phyloP scores from a whole-genome alignment of 2,329 filamentous ascomycete genomes.

The Curvularia verruculosa region DNA sequence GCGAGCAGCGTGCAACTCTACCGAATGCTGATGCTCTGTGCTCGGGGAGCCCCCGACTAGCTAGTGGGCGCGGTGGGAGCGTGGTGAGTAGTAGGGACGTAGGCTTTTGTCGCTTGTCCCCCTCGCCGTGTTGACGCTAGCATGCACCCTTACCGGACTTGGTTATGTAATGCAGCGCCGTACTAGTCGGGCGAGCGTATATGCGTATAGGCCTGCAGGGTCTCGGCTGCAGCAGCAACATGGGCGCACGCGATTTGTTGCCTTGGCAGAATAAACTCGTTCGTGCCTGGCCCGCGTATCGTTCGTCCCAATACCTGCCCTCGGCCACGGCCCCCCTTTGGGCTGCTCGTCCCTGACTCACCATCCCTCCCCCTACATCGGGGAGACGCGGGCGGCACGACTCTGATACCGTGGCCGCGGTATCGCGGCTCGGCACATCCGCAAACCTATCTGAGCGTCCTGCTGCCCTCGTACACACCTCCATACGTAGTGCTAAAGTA shows the following conservation, averaged over 20 bases:
- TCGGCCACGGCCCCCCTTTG: conserved; percentile 14
- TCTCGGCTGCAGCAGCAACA: conserved; percentile 1
- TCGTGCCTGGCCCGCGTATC: conserved; percentile 11
- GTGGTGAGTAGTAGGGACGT: no score
- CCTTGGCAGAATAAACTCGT: not conserved
- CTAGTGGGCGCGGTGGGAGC: no score
- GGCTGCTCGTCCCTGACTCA: conserved; percentile 15
- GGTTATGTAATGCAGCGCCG: no score
- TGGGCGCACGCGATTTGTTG: not conserved
- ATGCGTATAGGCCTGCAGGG: no score
- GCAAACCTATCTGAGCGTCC: conserved; percentile 18
- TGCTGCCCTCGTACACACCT: not conserved
- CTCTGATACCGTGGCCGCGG: conserved; percentile 26
- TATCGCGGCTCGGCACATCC: conserved; percentile 28
- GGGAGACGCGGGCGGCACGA: conserved; percentile 19
- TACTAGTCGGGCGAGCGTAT: no score
- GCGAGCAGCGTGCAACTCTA: not conserved
- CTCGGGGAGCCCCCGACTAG: no score
- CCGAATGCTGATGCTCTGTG: conserved; percentile 6
- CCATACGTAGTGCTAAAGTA: no score
- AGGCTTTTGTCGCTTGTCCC: no score
- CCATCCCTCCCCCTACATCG: conserved; percentile 14
- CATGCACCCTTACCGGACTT: no score
- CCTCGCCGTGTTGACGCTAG: no score
- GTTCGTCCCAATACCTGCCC: conserved; percentile 9